phyloP scores from a whole-genome alignment of 2,329 filamentous ascomycete genomes.

The Aspergillus pseudoviridinutans region DNA sequence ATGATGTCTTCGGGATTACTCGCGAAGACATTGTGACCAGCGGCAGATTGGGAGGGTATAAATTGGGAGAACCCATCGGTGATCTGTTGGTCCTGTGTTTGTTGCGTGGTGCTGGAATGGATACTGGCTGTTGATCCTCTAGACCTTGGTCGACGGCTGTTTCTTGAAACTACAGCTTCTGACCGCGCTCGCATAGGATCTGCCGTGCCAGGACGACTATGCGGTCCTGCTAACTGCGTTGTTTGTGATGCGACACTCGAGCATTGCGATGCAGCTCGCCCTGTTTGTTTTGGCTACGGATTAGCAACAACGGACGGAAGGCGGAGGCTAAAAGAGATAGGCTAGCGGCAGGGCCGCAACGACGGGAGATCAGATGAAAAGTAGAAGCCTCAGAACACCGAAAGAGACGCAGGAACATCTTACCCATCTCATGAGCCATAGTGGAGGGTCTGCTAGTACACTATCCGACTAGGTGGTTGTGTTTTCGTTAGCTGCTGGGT shows the following conservation, averaged over 20 bases:
- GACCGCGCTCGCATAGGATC: constrained; percentile 41
- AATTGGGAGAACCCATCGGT: constrained; percentile 38
- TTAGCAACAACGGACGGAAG: constrained; percentile 9
- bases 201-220: constrained; percentile 39
- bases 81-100: constrained; percentile 40
- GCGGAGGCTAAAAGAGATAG: background rate
- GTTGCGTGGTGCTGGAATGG: constrained; percentile 45
- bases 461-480: constrained; percentile 13
- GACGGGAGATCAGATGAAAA: background rate
- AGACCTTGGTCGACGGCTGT: constrained; percentile 41
- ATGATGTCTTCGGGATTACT: constrained; percentile 44
- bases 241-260: constrained; percentile 37
- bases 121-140: constrained; percentile 46
- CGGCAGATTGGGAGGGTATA: constrained; percentile 31
- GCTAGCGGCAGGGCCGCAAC: constrained; percentile 3
- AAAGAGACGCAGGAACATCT: constrained; percentile 9
- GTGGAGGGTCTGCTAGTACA: constrained; percentile 12
- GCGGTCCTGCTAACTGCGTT: constrained; percentile 34
- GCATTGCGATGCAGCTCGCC: constrained; percentile 34
- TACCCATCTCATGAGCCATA: constrained; percentile 34
- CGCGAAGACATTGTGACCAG: constrained; percentile 35
- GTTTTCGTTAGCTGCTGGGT: constrained; percentile 18
- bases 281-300: constrained; percentile 18
- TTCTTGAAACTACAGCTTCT: constrained; percentile 37
- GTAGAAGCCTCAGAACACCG: background rate